Evolutionary conservation across 257 asterid genomes (phyloP), one percentile per base, ranked within the genome.

Genomic region (Nicotiana paniculata): DNA sequence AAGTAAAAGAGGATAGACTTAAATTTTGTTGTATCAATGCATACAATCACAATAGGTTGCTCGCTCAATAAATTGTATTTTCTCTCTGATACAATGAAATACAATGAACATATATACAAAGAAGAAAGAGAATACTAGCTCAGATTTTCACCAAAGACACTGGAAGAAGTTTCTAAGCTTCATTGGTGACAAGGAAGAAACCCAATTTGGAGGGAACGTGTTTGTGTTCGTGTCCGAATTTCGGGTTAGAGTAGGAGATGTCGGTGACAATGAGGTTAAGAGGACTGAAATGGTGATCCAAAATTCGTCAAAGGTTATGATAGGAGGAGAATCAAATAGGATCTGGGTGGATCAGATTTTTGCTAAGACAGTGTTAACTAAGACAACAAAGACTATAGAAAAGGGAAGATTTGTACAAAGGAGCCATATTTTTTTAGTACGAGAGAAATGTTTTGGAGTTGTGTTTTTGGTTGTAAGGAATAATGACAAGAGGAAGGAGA

Each of bases 291-390:
- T 81, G 83, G 85, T 85, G 83, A 80, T 85, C 3, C 90, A 88
- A 30, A 87, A 87, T 63, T 80, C 85, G 51, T 87, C 88, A 57
- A 87, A 55, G 0, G 86, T 85, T 51, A 87, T 87, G 4, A 82
- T 83, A 43, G 86, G 46, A 33, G 85, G 86, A 21, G 87, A 68
- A 68, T 87, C 86, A 30, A 84, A 84, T 81, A 88, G 83, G 78
- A 85, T 81, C 74, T 81, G 77, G 3, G 84, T 86, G 59, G 61
- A 64, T 28, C 86, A 69, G 77, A 86, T 84, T 82, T 86, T 84
- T 2, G 81, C 84, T 18, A 43, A 21, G 62, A 81, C 12, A 81
- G 81, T n/a, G 10, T 77, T n/a, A 16, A 57, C 8, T 66, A 79
- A 18, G 79, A 83, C 24, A 32, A 8, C 17, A 24, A 46, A 57